Percentiles rank a stretch among this genome's conserved stretches.
phyloP scores from a whole-genome alignment of 192 early-diverging fungal genomes.

The Funneliformis geosporum region DNA sequence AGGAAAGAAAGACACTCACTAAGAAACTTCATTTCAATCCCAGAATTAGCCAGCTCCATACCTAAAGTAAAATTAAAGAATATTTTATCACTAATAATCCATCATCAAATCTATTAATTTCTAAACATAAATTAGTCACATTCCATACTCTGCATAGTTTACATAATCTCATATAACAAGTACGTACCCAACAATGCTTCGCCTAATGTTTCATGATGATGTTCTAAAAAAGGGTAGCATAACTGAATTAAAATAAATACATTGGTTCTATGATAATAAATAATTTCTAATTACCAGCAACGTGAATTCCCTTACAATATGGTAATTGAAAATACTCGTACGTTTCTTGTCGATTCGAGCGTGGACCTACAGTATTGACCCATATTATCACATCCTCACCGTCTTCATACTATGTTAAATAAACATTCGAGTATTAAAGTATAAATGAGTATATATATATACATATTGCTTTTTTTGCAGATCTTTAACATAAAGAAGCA shows the following conservation, averaged over 20 bases:
- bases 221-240: slow-evolving; percentile 43
- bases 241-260: not conserved
- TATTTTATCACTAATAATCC: not conserved
- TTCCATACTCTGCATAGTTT: not conserved
- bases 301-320: slow-evolving; percentile 63
- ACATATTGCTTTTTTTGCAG: not conserved
- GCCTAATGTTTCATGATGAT: slow-evolving; percentile 78
- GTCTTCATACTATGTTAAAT: slow-evolving; percentile 56
- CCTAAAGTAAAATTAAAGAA: slow-evolving; percentile 38
- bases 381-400: slow-evolving; percentile 71
- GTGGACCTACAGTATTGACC: slow-evolving; percentile 66
- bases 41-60: slow-evolving; percentile 72
- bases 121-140: not conserved
- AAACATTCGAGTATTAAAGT: not conserved
- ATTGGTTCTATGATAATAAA: not conserved
- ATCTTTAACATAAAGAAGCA: no score
- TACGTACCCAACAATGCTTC: slow-evolving; percentile 61
- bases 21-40: slow-evolving; percentile 66
- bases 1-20: slow-evolving; percentile 42
- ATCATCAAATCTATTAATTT: not conserved
- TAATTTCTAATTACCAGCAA: slow-evolving; percentile 7
- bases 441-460: not conserved
- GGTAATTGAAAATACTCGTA: slow-evolving; percentile 76
- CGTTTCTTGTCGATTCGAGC: slow-evolving; percentile 71
- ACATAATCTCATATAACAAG: not conserved